Conservation (phyloP, 306 rosid genomes). For the Dalbergia cultrata region DNA sequence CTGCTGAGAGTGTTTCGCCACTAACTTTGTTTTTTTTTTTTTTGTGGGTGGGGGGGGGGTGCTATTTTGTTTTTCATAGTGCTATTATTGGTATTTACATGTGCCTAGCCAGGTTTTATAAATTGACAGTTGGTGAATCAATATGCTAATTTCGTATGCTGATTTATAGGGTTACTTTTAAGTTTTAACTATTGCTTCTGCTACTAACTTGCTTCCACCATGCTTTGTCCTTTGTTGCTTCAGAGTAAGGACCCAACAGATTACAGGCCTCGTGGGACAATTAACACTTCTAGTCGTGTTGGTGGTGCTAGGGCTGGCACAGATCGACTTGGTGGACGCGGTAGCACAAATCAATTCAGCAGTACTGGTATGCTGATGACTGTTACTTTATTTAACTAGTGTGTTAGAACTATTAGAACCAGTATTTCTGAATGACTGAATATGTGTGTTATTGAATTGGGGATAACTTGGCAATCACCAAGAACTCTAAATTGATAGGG, state of each 20-base stretch:
- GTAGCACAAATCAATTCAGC: conserved; percentile 61
- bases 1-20: background rate
- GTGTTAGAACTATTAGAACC: too few relatives aligned
- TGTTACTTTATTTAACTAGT: background rate
- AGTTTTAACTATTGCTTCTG: background rate
- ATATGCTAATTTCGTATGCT: background rate
- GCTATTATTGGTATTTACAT: conserved; percentile 13
- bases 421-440: too few relatives aligned
- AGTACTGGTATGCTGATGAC: conserved; percentile 65
- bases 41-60: background rate
- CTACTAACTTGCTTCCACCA: background rate
- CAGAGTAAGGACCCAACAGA: conserved; percentile 77
- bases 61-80: background rate
- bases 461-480: too few relatives aligned
- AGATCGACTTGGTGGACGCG: conserved; percentile 80
- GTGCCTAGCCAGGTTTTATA: background rate
- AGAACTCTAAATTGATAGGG: too few relatives aligned
- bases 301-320: conserved; percentile 61
- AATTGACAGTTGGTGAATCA: conserved; percentile 7
- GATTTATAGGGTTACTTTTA: conserved; percentile 13
- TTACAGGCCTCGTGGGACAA: conserved; percentile 70
- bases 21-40: background rate
- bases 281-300: conserved; percentile 54
- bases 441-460: too few relatives aligned
- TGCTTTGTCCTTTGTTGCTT: conserved; percentile 26